A percentile compares a stretch with the other conserved stretches of the same genome.
Evolutionary conservation across 345 rosid genomes (phyloP).

Genomic region (Draba incana): DNA sequence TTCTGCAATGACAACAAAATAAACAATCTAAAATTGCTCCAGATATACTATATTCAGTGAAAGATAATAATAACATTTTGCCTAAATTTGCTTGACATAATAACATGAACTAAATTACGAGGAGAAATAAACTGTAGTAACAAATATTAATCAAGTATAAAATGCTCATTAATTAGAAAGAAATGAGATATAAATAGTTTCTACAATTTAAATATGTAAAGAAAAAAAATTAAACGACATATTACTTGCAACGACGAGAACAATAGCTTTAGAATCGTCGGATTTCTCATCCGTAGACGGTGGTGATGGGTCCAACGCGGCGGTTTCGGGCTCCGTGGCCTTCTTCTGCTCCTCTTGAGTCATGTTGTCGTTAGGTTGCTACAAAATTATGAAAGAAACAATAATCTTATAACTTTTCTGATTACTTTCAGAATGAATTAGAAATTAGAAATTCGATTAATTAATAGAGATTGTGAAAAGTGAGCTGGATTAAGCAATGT

Average conservation of each 20-base stretch:
- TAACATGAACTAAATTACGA: neutral
- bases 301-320: slow-evolving; percentile 3
- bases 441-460: slow-evolving; percentile 2
- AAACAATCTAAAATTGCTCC: neutral
- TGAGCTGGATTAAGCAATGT: slow-evolving; percentile 39
- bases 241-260: slow-evolving; percentile 38
- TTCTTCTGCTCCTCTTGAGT: slow-evolving; percentile 36
- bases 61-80: neutral
- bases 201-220: neutral
- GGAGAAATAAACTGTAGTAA: neutral
- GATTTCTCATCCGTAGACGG: slow-evolving; percentile 33
- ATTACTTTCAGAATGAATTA: slow-evolving; percentile 11
- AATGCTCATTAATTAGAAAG: neutral
- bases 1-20: slow-evolving; percentile 4
- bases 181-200: neutral
- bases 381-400: neutral
- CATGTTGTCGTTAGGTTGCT: slow-evolving; percentile 15
- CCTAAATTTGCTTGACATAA: neutral
- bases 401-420: neutral
- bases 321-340: slow-evolving; percentile 1
- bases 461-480: slow-evolving; percentile 21
- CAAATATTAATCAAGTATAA: neutral
- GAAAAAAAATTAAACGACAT: neutral
- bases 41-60: no score
- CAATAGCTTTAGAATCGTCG: slow-evolving; percentile 39